phyloP scores from a whole-genome alignment of 306 rosid species.

The Mimosa pudica region DNA sequence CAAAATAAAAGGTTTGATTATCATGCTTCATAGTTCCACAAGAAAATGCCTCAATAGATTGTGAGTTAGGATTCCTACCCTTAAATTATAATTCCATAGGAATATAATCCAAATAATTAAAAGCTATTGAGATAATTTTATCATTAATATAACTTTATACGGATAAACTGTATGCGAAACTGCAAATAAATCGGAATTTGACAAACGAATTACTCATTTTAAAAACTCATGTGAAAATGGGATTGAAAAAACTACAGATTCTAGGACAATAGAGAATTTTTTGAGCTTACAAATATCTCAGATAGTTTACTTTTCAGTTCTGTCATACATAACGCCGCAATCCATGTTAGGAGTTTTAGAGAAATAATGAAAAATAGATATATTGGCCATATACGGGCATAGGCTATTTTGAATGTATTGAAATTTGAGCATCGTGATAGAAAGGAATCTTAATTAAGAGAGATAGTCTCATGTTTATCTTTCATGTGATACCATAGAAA shows the following conservation, averaged over 20 bases:
- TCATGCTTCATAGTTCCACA: too few species aligned
- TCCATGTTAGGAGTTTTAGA: background rate
- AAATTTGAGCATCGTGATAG: background rate
- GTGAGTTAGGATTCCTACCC: too few species aligned
- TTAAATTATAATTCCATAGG: background rate
- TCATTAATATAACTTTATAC: background rate
- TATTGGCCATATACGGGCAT: background rate
- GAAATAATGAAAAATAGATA: background rate
- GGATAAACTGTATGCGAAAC: background rate
- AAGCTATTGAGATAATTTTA: background rate
- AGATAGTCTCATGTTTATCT: background rate
- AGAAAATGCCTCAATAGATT: too few species aligned
- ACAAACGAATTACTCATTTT: background rate
- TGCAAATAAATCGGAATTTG: background rate
- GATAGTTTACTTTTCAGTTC: background rate
- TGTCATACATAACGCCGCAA: background rate
- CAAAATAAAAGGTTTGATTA: too few species aligned
- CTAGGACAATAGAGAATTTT: background rate
- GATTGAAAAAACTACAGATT: too few species aligned
- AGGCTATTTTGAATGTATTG: background rate
- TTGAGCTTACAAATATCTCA: background rate
- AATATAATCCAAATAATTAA: too few species aligned
- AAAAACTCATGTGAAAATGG: background rate
- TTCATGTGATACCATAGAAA: background rate
- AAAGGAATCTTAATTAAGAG: conserved; percentile 3